A percentile compares a stretch with the other conserved stretches of the same genome.
Conservation (phyloP, 106 monocot genomes). For the Vanilla planifolia region DNA sequence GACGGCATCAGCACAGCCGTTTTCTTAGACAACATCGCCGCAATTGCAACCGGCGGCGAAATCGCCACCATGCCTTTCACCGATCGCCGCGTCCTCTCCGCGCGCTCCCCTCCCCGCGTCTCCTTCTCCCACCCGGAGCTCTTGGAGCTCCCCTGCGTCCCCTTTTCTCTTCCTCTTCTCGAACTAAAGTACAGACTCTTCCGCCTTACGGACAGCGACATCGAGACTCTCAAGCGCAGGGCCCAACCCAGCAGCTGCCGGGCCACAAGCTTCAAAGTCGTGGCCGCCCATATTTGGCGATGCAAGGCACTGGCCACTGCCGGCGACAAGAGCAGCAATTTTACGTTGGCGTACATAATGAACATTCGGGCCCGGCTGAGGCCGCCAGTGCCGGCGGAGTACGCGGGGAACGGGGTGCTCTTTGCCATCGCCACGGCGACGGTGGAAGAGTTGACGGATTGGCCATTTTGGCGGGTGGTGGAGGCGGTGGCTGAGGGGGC, state of each 20-base stretch:
- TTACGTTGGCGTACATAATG: conserved; percentile 26
- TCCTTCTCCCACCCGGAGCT: conserved; percentile 40
- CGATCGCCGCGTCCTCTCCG: conserved; percentile 34
- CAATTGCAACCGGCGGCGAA: conserved; percentile 13
- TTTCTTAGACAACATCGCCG: conserved; percentile 46
- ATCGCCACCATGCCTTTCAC: conserved; percentile 19
- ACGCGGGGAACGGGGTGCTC: conserved; percentile 35
- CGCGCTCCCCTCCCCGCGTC: conserved; percentile 42
- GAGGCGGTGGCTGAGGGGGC: conserved; percentile 18
- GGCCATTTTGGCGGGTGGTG: conserved; percentile 14
- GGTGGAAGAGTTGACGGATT: conserved; percentile 8
- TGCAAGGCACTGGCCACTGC: conserved; percentile 24
- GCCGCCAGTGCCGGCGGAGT: conserved; percentile 23
- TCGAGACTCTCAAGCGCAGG: conserved; percentile 28
- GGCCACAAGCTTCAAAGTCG: conserved; percentile 25
- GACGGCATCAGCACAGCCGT: conserved; percentile 29
- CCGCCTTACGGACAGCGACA: conserved; percentile 14
- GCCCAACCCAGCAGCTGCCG: not conserved
- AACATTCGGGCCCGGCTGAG: conserved; percentile 18
- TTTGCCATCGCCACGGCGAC: conserved; percentile 14
- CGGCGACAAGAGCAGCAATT: not conserved
- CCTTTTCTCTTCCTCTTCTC: not conserved
- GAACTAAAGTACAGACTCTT: conserved; percentile 24
- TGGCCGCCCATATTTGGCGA: conserved; percentile 43
- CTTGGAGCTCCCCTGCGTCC: not conserved